Evolutionary conservation across 306 rosid genomes (phyloP), one percentile per base, ranked within the genome.

Genomic region (Geum urbanum): DNA sequence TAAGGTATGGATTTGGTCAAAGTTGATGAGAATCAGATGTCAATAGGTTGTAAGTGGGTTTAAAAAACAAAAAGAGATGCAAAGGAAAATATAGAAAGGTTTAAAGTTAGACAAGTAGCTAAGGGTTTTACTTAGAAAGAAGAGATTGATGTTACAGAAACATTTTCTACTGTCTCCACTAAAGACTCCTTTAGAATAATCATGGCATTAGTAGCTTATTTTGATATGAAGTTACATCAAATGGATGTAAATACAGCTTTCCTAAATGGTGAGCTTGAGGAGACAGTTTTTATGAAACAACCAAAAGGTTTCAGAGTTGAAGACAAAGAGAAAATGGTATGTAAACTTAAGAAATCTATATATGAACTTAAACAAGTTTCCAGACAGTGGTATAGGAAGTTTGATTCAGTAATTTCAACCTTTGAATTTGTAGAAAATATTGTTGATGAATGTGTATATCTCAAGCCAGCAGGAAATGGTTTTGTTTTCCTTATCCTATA

Each of bases 201-300:
- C 32, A 27, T 45, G 11, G 10, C 35, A 63, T 92, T 86, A 0
- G 51, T 47, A 10, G 51, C 51, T 13, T 5, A 47, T 10, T 47
- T 47, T 12, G 16, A 47, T 4, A 4, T 47, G 14, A 15, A 47
- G 16, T 15, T 47, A 2, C 15, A 47, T 14, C 51, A 11, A 3
- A 4, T 47, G 14, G 51, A 47, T 47, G 51, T 47, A 16, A 47
- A 47, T 3, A 47, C 51, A 2, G 51, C 51, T 11, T 47, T 47
- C 51, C 13, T 47, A 11, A 4, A 47, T 47, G 16, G n/a, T 47
- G 51, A 47, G 5, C 51, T 47, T 10, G 51, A 47, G 3, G 51
- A 47, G 51, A 47, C 14, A 47, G 11, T 47, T 4, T 47, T 10
- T 12, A 47, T 47, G 51, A 13, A 45, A 7, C 1, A 45, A 12